Conservation (phyloP, 140 eudicot genomes). For the Stevia rebaudiana region DNA sequence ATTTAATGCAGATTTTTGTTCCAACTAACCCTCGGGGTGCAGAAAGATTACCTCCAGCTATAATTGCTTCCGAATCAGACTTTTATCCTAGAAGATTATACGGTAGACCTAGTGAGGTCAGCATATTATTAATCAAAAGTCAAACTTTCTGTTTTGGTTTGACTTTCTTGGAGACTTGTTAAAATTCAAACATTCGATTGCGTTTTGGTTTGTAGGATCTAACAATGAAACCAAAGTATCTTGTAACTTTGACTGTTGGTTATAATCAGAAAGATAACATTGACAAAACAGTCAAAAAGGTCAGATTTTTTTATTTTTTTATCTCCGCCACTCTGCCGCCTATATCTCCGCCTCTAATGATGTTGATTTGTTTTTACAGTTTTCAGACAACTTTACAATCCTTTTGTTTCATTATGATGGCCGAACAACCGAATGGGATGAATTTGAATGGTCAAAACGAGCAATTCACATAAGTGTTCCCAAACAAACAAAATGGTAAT, state of each 20-base stretch:
- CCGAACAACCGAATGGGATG: conserved; percentile 81
- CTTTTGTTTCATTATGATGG: conserved; percentile 91
- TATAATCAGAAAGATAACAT: conserved; percentile 48
- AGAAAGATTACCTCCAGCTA: conserved; percentile 78
- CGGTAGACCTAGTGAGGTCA: conserved; percentile 82
- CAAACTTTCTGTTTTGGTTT: background rate
- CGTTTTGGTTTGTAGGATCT: conserved; percentile 38
- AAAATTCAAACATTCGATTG: background rate
- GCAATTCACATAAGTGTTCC: conserved; percentile 82
- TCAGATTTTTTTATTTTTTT: background rate
- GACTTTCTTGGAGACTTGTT: conserved; percentile 14
- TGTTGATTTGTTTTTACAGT: conserved; percentile 40
- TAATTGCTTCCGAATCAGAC: conserved; percentile 72
- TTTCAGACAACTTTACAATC: conserved; percentile 72
- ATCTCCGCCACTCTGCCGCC: conserved; percentile 7
- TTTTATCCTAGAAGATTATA: conserved; percentile 56
- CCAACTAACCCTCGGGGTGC: conserved; percentile 88
- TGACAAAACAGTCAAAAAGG: conserved; percentile 49
- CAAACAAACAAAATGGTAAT: conserved; percentile 94
- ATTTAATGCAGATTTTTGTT: conserved; percentile 55
- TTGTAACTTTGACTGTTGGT: conserved; percentile 55
- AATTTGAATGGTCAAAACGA: conserved; percentile 84
- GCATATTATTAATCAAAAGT: conserved; percentile 1
- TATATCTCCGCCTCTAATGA: conserved; percentile 3
- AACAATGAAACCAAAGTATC: conserved; percentile 40